These are phyloP conservation scores for Carex arenaria DNA, from an alignment of 202 grass and related monocot species.

Conservation along the genomic window DNA sequence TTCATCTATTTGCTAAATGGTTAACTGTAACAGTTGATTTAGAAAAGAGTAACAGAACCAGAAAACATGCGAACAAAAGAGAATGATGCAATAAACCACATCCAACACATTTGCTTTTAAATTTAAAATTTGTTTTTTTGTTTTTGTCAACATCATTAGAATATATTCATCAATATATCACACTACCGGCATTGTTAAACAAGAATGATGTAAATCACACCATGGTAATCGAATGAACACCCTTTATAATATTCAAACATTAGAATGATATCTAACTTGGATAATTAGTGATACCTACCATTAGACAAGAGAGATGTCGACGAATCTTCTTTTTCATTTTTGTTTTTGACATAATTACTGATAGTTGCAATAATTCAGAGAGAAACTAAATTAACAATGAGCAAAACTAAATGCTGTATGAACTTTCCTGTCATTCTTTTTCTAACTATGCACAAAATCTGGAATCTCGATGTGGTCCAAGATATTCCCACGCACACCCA, in stretches of 20 bases:
- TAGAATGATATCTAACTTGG: not conserved
- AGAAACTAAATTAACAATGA: not conserved
- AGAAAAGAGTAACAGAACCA: not conserved
- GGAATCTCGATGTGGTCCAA: slow-evolving; percentile 27
- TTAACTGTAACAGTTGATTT: not conserved
- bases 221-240: not conserved
- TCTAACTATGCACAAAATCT: slow-evolving; percentile 12
- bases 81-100: too few species aligned
- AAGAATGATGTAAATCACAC: not conserved
- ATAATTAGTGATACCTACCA: not conserved
- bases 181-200: not conserved
- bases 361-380: not conserved
- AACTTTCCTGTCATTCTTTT: not conserved
- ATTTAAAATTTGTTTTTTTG: not conserved
- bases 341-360: not conserved
- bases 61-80: too few species aligned
- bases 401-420: not conserved
- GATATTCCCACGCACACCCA: slow-evolving; percentile 57
- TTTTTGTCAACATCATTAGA: not conserved
- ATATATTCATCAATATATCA: too few species aligned
- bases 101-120: too few species aligned
- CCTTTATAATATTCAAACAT: not conserved
- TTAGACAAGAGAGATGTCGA: not conserved
- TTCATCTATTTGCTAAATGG: too few species aligned
- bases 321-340: not conserved